These are phyloP conservation scores for Sutorius eximius DNA, from an alignment of 1,284 basidiomycete species.

Conservation along the genomic window DNA sequence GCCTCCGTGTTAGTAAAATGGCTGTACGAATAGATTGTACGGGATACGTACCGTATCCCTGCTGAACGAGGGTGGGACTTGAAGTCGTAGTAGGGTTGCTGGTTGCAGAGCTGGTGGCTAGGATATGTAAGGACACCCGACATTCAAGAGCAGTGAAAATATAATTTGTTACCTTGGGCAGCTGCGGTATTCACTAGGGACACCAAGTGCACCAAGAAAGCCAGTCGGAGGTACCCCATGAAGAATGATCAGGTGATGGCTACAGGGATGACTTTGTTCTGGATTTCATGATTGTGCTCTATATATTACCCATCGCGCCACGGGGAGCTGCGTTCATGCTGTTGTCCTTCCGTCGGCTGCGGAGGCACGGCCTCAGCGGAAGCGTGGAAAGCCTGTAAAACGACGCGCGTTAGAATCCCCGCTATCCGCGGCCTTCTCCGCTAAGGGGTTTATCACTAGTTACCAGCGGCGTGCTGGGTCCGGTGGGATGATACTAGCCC, in stretches of 20 bases:
- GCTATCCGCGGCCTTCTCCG: not conserved
- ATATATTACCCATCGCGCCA: not conserved
- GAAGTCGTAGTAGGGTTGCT: slow-evolving; percentile 3
- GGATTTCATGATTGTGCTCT: not conserved
- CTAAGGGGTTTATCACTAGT: not conserved
- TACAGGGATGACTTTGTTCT: not conserved
- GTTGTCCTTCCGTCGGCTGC: not conserved
- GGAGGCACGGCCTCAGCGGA: not conserved
- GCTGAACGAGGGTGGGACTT: slow-evolving; percentile 12
- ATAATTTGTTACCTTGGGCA: slow-evolving; percentile 7
- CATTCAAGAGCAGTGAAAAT: not conserved
- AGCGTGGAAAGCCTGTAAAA: not conserved
- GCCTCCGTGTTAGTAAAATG: not conserved
- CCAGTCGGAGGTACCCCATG: not conserved
- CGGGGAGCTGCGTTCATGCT: not conserved
- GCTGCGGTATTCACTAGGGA: slow-evolving; percentile 2
- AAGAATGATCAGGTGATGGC: not conserved
- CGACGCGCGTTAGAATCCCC: not conserved
- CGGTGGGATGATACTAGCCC: not conserved
- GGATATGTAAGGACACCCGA: not conserved
- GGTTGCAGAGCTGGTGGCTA: slow-evolving; percentile 5
- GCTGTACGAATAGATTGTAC: not conserved
- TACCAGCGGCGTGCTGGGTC: not conserved
- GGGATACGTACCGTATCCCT: not conserved
- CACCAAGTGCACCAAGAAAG: not conserved